Conservation (phyloP, 1,284 basidiomycete species). For the Ceratobasidium papillatum region DNA sequence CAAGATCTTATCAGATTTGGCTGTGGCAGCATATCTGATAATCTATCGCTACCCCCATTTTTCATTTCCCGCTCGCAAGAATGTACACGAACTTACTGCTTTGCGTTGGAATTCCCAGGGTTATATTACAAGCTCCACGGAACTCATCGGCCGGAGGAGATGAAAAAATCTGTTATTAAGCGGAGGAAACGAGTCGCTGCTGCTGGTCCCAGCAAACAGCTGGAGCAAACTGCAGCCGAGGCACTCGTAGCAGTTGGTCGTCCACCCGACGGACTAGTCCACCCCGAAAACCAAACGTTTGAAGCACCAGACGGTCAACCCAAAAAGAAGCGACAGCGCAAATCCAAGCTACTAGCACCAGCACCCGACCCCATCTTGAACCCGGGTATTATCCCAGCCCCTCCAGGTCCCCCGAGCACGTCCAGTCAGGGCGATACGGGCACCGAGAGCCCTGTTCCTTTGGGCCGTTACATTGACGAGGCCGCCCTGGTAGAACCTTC, state of each 20-base stretch:
- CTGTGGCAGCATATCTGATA: constrained; percentile 25
- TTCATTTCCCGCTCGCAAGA: constrained; percentile 6
- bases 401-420: constrained; percentile 34
- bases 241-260: constrained; percentile 81
- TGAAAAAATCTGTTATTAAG: constrained; percentile 99
- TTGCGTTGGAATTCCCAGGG: constrained; percentile 60
- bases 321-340: constrained; percentile 48
- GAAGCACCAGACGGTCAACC: constrained; percentile 53
- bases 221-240: constrained; percentile 84
- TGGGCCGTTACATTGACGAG: constrained; percentile 39
- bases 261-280: constrained; percentile 50
- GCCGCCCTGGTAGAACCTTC: constrained; percentile 31
- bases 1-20: constrained; percentile 37
- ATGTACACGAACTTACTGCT: constrained; percentile 39
- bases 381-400: not conserved
- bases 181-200: constrained; percentile 95
- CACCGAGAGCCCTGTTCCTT: constrained; percentile 25
- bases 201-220: constrained; percentile 59
- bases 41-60: constrained; percentile 24
- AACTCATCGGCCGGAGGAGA: constrained; percentile 94
- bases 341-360: constrained; percentile 52
- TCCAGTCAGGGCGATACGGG: constrained; percentile 35
- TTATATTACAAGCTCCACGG: constrained; percentile 99
- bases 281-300: constrained; percentile 47
- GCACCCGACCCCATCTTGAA: constrained; percentile 18